These are phyloP conservation scores for Clonostachys rhizophaga DNA, from an alignment of 2,329 filamentous ascomycete species.

Conservation along the genomic window DNA sequence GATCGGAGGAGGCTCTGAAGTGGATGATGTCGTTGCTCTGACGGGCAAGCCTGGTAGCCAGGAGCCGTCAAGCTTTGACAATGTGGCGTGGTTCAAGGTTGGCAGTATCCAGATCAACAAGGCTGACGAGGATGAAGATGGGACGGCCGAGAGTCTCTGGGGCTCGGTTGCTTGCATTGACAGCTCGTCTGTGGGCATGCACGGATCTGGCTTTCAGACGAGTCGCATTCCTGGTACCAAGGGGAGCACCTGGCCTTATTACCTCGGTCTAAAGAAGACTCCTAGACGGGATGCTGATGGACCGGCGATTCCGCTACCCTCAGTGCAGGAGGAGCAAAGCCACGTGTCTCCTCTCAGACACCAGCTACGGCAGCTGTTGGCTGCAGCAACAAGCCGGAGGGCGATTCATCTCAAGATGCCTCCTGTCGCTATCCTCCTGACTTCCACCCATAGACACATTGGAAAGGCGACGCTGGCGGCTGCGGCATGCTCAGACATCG, in stretches of 20 bases:
- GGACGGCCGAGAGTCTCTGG: slow-evolving; percentile 69
- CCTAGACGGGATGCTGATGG: slow-evolving; percentile 41
- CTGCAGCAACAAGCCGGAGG: slow-evolving; percentile 81
- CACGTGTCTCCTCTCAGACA: slow-evolving; percentile 59
- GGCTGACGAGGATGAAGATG: slow-evolving; percentile 50
- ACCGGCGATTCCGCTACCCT: slow-evolving; percentile 28
- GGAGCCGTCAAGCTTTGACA: slow-evolving; percentile 36
- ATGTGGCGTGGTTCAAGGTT: slow-evolving; percentile 90
- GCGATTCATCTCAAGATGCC: slow-evolving; percentile 85
- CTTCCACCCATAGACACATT: slow-evolving; percentile 88
- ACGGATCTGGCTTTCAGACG: slow-evolving; percentile 84
- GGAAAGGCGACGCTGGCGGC: slow-evolving; percentile 80
- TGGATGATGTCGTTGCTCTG: slow-evolving; percentile 65
- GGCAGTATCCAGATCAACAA: slow-evolving; percentile 62
- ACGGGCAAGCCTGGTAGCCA: slow-evolving; percentile 26
- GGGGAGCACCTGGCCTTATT: slow-evolving; percentile 83
- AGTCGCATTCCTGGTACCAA: slow-evolving; percentile 73
- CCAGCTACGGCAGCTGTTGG: slow-evolving; percentile 77
- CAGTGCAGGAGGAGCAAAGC: slow-evolving; percentile 33
- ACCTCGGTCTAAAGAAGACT: slow-evolving; percentile 70
- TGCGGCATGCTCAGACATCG: slow-evolving; percentile 80
- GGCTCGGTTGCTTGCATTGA: slow-evolving; percentile 84
- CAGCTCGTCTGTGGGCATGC: slow-evolving; percentile 80
- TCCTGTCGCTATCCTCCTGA: slow-evolving; percentile 80
- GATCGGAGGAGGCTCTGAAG: slow-evolving; percentile 50